Percentiles rank a stretch among this genome's conserved stretches.
Conservation (phyloP, 2,329 filamentous ascomycete species). For the Xylariaceae sp. region DNA sequence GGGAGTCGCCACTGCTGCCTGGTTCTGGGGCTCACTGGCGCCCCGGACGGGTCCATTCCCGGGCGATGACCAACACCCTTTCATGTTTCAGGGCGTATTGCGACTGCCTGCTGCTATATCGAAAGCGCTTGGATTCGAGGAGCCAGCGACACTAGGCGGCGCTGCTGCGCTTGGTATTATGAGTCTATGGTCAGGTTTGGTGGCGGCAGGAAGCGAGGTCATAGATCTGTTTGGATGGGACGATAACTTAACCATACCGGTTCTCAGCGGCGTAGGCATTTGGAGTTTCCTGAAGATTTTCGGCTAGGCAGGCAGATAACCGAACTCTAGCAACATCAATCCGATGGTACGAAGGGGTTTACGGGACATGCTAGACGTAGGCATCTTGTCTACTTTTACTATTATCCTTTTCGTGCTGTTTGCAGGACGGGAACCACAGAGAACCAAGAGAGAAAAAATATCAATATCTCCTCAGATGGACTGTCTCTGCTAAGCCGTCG, state of each 20-base stretch:
- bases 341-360: no score
- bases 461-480: no score
- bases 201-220: constrained; percentile 84
- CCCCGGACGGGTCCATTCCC: constrained; percentile 61
- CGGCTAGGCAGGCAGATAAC: no score
- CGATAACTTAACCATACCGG: constrained; percentile 94
- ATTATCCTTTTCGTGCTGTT: no score
- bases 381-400: no score
- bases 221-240: constrained; percentile 92
- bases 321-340: no score
- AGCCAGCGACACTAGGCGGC: constrained; percentile 59
- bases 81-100: constrained; percentile 77
- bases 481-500: no score
- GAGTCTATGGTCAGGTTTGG: constrained; percentile 81
- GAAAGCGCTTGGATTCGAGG: constrained; percentile 55
- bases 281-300: constrained; percentile 90
- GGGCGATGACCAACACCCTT: constrained; percentile 62
- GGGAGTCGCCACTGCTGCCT: constrained; percentile 73
- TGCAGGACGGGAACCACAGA: no score
- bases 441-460: no score
- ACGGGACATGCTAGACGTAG: no score
- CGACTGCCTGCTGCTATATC: constrained; percentile 59
- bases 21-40: constrained; percentile 85
- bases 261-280: constrained; percentile 80
- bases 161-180: constrained; percentile 69